Evolutionary conservation across 345 rosid genomes (phyloP), one percentile per base, ranked within the genome.

Genomic region (Microcos paniculata): DNA sequence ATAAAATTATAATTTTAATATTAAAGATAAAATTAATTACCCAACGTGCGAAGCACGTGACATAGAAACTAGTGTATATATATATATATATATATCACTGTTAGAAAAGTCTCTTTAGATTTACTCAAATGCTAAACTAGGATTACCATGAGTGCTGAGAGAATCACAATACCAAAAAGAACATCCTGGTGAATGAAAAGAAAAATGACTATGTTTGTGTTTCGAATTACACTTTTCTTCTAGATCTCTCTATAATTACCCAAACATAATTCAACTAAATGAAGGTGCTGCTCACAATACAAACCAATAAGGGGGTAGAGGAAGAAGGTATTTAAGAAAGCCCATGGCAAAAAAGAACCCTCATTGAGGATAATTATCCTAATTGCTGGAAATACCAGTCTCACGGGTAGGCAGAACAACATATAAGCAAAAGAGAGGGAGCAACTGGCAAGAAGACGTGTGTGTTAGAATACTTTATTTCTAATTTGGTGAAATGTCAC

Each of bases 81-180:
- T n/a, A n/a, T n/a, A n/a, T n/a, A n/a, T n/a, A n/a, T n/a, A n/a
- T n/a, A n/a, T n/a, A n/a, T n/a, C n/a, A n/a, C n/a, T n/a, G n/a
- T n/a, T n/a, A n/a, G n/a, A n/a, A 38, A 67, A 31, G 51, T 79
- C 59, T 76, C 31, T 48, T 72, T 53, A 31, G 28, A 24, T 69
- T 19, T 16, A 69, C 28, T 19, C 8, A 70, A 28, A 15, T 40
- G n/a, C n/a, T n/a, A n/a, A 58, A 33, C 74, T 15, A 35, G 9
- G 68, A 59, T 28, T n/a, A 28, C 38, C 64, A 19, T 33, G 19
- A 9, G 2, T 33, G 46, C 23, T 4, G 24, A 61, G 15, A 61
- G 43, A 21, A 38, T 28, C 53, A 63, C 53, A 24, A 45, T n/a
- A n/a, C n/a, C 62, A 40, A 11, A 65, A 65, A 21, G 52, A 65